These are phyloP conservation scores for Ceratocystis destructans DNA, from an alignment of 2,329 filamentous ascomycete genomes.

Conservation along the genomic window DNA sequence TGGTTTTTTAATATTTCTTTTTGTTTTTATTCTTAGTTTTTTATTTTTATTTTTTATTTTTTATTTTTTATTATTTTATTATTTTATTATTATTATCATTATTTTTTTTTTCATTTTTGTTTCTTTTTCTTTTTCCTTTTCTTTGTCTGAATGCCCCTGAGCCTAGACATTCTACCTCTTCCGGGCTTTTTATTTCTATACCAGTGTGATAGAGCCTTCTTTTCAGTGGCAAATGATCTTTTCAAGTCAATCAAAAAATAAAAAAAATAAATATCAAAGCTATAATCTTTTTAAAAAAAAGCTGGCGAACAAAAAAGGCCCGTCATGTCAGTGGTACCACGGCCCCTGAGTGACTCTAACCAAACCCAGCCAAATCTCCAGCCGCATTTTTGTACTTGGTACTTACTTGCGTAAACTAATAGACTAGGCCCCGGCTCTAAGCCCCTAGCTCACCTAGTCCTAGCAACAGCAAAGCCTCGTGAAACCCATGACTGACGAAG, in stretches of 20 bases:
- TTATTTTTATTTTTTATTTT: neutral
- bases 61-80: neutral
- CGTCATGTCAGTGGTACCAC: neutral
- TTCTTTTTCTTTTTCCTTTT: neutral
- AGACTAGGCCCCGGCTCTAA: neutral
- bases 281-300: neutral
- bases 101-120: neutral
- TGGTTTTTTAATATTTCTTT: neutral
- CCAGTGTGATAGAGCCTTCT: neutral
- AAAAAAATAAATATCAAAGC: neutral
- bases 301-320: neutral
- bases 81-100: too few relatives aligned
- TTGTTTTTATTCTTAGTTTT: neutral
- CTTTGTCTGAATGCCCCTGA: neutral
- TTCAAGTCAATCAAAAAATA: neutral
- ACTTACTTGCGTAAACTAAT: neutral
- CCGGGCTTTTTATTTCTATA: neutral
- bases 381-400: neutral
- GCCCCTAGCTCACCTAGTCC: neutral
- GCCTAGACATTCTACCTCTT: neutral
- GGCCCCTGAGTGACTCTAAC: neutral
- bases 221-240: neutral
- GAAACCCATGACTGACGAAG: neutral
- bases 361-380: neutral
- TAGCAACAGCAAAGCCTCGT: neutral